Evolutionary conservation across 305 asterid species (phyloP).

Genomic region (Solanum hybrid): DNA sequence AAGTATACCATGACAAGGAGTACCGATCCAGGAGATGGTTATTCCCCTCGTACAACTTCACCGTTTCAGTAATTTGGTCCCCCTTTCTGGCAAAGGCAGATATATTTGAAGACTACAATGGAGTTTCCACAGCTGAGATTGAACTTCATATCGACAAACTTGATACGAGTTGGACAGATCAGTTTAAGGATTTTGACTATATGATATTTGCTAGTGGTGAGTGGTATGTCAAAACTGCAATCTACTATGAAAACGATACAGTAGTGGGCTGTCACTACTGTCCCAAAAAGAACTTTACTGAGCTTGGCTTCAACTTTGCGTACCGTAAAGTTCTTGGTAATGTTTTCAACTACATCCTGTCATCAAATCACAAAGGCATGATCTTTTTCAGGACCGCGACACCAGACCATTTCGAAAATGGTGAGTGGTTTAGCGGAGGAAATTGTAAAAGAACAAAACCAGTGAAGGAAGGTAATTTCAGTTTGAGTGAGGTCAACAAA

Average conservation of each 20-base stretch:
- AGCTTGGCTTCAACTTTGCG: slow-evolving; percentile 45
- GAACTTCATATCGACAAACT: slow-evolving; percentile 68
- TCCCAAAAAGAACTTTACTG: slow-evolving; percentile 50
- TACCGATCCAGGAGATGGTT: slow-evolving; percentile 51
- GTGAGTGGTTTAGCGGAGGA: slow-evolving; percentile 74
- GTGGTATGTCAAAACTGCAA: slow-evolving; percentile 59
- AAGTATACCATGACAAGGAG: slow-evolving; percentile 51
- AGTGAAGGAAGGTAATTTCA: slow-evolving; percentile 46
- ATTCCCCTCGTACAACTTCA: slow-evolving; percentile 58
- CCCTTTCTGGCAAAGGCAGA: slow-evolving; percentile 70
- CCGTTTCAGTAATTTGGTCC: slow-evolving; percentile 64
- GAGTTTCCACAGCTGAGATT: slow-evolving; percentile 49
- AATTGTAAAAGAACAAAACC: slow-evolving; percentile 50
- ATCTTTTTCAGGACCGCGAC: slow-evolving; percentile 51
- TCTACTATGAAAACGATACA: slow-evolving; percentile 47
- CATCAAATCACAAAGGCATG: slow-evolving; percentile 49
- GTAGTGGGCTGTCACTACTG: slow-evolving; percentile 64
- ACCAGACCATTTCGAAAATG: slow-evolving; percentile 62
- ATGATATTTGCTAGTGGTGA: slow-evolving; percentile 57
- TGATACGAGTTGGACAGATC: slow-evolving; percentile 58
- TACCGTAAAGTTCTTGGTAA: slow-evolving; percentile 40
- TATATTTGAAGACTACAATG: slow-evolving; percentile 45
- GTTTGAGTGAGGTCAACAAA: slow-evolving; percentile 25
- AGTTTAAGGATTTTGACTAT: slow-evolving; percentile 38
- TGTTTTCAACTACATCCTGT: slow-evolving; percentile 32